Evolutionary conservation across 352 stramenopile genomes (phyloP), one percentile per base, ranked within the genome.

Genomic region (Globisporangium cylindrosporum): DNA sequence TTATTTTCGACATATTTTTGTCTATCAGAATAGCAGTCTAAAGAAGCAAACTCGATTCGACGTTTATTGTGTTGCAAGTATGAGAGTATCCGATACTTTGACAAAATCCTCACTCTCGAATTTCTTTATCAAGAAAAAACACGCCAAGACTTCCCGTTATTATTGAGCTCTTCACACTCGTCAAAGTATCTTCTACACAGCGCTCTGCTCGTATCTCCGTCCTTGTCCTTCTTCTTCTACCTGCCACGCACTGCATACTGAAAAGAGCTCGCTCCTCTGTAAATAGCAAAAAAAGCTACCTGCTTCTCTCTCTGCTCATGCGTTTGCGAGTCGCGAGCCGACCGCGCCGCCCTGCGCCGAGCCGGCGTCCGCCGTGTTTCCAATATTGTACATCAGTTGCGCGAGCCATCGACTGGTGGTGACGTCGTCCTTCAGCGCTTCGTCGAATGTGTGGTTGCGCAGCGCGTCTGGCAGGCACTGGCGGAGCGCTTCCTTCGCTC

Each of bases 371-470:
- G 54, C 71, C 24, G 54, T 36, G 18, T 27, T 56, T 48, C 70
- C 92, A 67, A 98, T 92, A 79, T 97, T 98, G 81, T 96, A 97
- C 72, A 99, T 75, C 20, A 99, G 82, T 68, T 98, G 93, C 27
- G 81, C 86, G 38, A 99, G 78, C 97, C 97, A 99, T 67, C 97
- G 97, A 67, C 97, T 97, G 18, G 98, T 98, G 1, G 94, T 98
- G 20, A 91, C 81, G 81, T 99, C 97, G 71, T 99, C 97, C 73
- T 98, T 98, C 32, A 99, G 78, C 55, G 86, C 81, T 8, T 90
- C 84, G 22, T 91, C 86, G 77, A 99, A 99, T 41, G 96, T 98
- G 77, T 98, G 89, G 71, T 98, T 98, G 54, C 91, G 83, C 62
- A 99, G 82, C 43, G 93, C 90, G 25, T 96, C 82, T 0, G 97